Conservation (phyloP, 2,329 filamentous ascomycete species). For the Sarocladium strictum region DNA sequence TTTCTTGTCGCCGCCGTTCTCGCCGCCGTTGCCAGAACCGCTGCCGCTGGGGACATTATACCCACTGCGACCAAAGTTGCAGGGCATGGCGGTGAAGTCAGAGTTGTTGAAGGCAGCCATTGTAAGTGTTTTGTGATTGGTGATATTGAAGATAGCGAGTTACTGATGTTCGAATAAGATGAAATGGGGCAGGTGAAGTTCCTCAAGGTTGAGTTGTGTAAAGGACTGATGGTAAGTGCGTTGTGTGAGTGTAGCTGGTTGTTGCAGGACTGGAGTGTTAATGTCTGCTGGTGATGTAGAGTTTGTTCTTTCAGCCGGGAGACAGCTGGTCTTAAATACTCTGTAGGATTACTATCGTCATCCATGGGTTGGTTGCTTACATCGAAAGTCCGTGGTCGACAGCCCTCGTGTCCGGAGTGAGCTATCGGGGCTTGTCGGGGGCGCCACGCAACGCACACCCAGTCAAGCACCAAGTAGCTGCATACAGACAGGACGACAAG, state of each 20-base stretch:
- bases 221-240: not conserved
- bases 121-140: slow-evolving; percentile 21
- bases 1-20: slow-evolving; percentile 10
- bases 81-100: slow-evolving; percentile 32
- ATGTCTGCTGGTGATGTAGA: not conserved
- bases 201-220: not conserved
- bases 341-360: not conserved
- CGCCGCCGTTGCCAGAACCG: slow-evolving; percentile 38
- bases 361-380: not conserved
- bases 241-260: not conserved
- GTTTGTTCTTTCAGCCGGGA: slow-evolving; percentile 3
- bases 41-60: slow-evolving; percentile 30
- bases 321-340: not conserved
- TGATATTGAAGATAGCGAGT: not conserved
- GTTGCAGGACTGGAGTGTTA: not conserved
- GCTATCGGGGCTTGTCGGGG: not conserved
- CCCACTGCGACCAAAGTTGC: slow-evolving; percentile 32
- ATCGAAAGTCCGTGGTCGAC: not conserved
- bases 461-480: not conserved
- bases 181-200: not conserved
- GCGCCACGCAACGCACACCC: not conserved
- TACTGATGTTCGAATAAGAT: not conserved
- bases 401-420: not conserved
- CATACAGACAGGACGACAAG: not conserved
- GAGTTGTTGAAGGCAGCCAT: slow-evolving; percentile 34